A percentile compares a stretch with the other conserved stretches of the same genome.
phyloP scores from a whole-genome alignment of 139 green algal genomes.

The Tetraselmis chui region DNA sequence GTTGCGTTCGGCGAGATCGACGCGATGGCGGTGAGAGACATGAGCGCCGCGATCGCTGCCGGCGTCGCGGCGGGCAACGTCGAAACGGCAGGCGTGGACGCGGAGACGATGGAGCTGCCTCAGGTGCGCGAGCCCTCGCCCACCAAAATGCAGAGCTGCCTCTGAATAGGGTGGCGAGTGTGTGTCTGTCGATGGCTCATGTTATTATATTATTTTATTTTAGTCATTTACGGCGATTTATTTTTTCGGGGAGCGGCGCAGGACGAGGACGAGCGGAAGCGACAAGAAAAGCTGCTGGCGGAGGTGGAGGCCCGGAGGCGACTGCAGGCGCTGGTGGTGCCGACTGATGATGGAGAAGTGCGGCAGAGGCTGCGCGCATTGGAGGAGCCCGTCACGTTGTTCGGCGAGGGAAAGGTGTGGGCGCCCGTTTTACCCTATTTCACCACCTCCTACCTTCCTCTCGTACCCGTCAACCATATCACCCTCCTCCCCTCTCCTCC shows the following conservation, averaged over 20 bases:
- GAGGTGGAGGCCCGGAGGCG: constrained; percentile 68
- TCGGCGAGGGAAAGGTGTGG: constrained; percentile 82
- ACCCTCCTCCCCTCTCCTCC: background rate
- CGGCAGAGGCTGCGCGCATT: constrained; percentile 65
- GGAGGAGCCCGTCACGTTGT: constrained; percentile 88
- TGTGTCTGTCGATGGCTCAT: background rate
- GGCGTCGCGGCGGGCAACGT: constrained; percentile 39
- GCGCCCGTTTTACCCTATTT: too few species aligned
- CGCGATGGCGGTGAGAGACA: background rate
- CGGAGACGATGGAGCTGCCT: constrained; percentile 32
- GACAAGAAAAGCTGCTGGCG: constrained; percentile 60
- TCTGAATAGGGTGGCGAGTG: background rate
- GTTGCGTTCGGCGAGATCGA: background rate
- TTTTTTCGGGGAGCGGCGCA: background rate
- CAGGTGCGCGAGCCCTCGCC: constrained; percentile 3
- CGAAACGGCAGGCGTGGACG: constrained; percentile 19
- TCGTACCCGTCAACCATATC: background rate
- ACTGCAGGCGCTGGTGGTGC: constrained; percentile 60
- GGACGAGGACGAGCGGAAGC: constrained; percentile 19
- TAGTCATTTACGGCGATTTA: background rate
- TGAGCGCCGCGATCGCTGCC: constrained; percentile 2
- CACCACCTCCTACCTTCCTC: too few species aligned
- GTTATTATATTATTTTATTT: background rate
- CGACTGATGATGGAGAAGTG: constrained; percentile 66
- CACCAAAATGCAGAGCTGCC: background rate